Conservation (phyloP, 352 stramenopile species). For the Pelagophyceae sp. region DNA sequence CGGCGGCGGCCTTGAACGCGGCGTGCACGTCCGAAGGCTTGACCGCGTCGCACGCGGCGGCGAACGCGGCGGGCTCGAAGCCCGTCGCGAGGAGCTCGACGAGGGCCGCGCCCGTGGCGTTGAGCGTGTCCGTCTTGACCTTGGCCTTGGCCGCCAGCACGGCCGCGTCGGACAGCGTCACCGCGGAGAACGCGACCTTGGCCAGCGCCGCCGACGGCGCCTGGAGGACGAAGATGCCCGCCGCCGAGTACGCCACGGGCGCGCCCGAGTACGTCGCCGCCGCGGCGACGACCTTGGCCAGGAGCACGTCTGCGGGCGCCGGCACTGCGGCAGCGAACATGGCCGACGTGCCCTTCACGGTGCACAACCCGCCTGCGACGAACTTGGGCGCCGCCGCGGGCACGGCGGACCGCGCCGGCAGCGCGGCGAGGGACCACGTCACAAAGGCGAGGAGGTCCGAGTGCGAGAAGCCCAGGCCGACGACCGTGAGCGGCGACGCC, state of each 20-base stretch:
- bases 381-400: neutral
- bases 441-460: neutral
- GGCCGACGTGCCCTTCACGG: neutral
- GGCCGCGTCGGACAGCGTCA: neutral
- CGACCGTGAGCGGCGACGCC: neutral
- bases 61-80: neutral
- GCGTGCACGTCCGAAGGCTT: neutral
- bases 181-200: neutral
- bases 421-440: neutral
- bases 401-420: neutral
- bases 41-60: neutral
- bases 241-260: neutral
- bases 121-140: neutral
- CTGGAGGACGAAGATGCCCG: neutral
- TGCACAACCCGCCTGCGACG: neutral
- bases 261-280: too few species aligned
- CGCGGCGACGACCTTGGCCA: neutral
- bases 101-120: neutral
- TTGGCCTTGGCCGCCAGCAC: neutral
- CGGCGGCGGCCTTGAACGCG: neutral
- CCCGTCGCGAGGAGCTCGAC: neutral
- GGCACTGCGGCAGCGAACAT: neutral
- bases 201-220: too few species aligned
- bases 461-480: neutral
- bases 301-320: neutral